Conservation (phyloP, 306 rosid genomes). For the Vigna reflexopilosa region DNA sequence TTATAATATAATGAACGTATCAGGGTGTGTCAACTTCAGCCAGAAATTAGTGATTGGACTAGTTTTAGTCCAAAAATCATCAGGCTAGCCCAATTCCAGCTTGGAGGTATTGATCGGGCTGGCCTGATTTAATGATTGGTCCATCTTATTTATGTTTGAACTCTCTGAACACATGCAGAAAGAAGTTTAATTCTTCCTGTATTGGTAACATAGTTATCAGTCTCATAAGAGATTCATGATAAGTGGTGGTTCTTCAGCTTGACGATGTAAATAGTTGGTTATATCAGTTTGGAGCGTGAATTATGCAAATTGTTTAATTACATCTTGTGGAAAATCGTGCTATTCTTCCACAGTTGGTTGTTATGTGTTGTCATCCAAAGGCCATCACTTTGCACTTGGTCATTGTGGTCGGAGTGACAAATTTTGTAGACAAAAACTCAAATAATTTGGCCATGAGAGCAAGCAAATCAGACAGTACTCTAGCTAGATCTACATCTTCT, state of each 20-base stretch:
- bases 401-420: too few species aligned
- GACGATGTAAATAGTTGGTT: too few species aligned
- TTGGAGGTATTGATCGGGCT: background rate
- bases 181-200: slow-evolving; percentile 30
- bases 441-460: too few species aligned
- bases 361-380: background rate
- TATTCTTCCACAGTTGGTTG: too few species aligned
- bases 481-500: too few species aligned
- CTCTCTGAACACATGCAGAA: slow-evolving; percentile 27
- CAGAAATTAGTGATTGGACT: slow-evolving; percentile 8
- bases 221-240: too few species aligned
- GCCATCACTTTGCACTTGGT: background rate
- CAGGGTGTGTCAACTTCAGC: slow-evolving; percentile 1
- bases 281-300: too few species aligned
- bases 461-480: too few species aligned
- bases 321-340: too few species aligned
- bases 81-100: slow-evolving; percentile 1
- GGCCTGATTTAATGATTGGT: slow-evolving; percentile 17
- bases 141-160: slow-evolving; percentile 12
- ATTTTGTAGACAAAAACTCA: too few species aligned
- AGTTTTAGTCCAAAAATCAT: slow-evolving; percentile 10
- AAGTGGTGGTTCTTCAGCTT: too few species aligned
- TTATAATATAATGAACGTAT: slow-evolving; percentile 13
- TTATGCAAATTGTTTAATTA: too few species aligned
- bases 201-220: background rate